These are phyloP conservation scores for Heterobasidion occidentale DNA, from an alignment of 1,284 basidiomycete species.

Conservation along the genomic window DNA sequence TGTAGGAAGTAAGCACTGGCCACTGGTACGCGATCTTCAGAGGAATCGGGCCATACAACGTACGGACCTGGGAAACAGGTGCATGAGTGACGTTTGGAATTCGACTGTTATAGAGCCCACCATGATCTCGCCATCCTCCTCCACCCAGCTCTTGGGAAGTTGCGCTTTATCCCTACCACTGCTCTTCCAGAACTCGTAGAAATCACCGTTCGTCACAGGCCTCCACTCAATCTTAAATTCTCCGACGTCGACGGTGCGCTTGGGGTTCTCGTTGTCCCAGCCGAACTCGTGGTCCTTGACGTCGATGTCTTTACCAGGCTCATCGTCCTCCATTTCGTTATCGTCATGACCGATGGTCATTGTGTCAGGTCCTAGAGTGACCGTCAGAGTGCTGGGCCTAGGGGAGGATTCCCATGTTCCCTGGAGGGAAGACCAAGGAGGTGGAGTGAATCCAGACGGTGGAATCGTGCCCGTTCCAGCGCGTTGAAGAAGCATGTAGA, in stretches of 20 bases:
- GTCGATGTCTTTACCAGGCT: conserved; percentile 19
- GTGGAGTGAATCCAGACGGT: conserved; percentile 68
- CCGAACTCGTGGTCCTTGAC: conserved; percentile 71
- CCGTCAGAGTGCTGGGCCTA: conserved; percentile 29
- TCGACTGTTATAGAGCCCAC: conserved; percentile 32
- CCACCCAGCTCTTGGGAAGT: conserved; percentile 66
- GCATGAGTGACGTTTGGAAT: neutral
- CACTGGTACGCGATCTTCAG: conserved; percentile 75
- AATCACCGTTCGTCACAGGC: conserved; percentile 82
- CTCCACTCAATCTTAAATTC: conserved; percentile 74
- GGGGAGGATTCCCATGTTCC: conserved; percentile 55
- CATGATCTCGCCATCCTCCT: conserved; percentile 38
- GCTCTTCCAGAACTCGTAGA: conserved; percentile 47
- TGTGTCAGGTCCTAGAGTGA: conserved; percentile 53
- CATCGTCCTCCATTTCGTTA: conserved; percentile 61
- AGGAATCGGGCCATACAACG: conserved; percentile 79
- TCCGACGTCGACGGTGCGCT: conserved; percentile 46
- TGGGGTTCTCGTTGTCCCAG: conserved; percentile 93
- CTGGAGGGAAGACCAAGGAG: conserved; percentile 70
- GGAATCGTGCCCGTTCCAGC: conserved; percentile 71
- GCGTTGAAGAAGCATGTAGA: conserved; percentile 90
- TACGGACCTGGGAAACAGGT: conserved; percentile 50
- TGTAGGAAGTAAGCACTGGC: conserved; percentile 82
- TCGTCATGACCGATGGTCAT: conserved; percentile 84
- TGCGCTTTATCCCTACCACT: conserved; percentile 30